Evolutionary conservation across 2,329 filamentous ascomycete species (phyloP), one percentile per base, ranked within the genome.

Genomic region (Colletotrichum eleusines): DNA sequence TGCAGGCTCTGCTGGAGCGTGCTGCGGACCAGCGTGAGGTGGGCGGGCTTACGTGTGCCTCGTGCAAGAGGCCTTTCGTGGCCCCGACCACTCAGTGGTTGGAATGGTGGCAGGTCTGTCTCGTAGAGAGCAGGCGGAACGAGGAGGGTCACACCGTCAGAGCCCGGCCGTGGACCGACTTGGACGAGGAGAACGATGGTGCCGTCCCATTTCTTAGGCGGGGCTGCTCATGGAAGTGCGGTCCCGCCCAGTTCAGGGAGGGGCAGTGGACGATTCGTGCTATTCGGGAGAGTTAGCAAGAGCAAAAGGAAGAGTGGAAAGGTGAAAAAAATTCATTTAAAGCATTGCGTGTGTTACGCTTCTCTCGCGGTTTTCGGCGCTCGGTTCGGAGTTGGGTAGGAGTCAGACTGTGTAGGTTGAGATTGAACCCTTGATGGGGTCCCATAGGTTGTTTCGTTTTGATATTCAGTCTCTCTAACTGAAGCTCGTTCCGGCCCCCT

Each of bases 81-180:
- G 80, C 87, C 28, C 86, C 89, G 3, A 78, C 84, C 4, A 81
- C 86, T 0, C 84, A 89, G 75, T 91, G 90, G 89, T 79, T 91
- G 9, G 90, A 91, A 75, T 91, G 89, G 87, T 88, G 86, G 77
- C 82, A 86, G 68, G 65, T 71, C 8, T 71, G 69, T 38, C 44
- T 69, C 26, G 46, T 82, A 31, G 71, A 74, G 31, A 76, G 74
- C 16, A 72, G 9, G 63, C 31, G 28, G 28, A 42, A 2, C 5
- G 51, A 50, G 5, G 58, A 71, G 18, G 60, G 51, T 18, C 48
- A 63, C 20, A 54, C 64, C 55, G 50, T 72, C 18, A 60, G 58
- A 31, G 51, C 55, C 9, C 54, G 62, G 4, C 69, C 69, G 2
- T 72, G 69, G 69, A 70, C 59, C 9, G 69, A 72, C n/a, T 33